Conservation (phyloP, 2,329 filamentous ascomycete genomes). For the Sporothrix phasma region DNA sequence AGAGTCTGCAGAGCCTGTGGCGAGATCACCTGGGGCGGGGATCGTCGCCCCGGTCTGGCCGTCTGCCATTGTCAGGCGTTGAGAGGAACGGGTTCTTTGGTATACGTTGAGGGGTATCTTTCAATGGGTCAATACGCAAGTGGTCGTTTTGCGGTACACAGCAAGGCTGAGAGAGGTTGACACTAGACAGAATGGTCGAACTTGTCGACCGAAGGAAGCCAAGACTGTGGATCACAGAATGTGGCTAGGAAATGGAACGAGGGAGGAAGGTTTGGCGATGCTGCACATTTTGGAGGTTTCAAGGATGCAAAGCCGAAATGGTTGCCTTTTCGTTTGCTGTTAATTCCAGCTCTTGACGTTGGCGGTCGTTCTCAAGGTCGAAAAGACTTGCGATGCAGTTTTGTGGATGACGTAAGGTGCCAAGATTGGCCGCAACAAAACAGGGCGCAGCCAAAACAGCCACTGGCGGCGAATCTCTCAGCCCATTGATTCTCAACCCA, state of each 20-base stretch:
- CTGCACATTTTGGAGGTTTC: background rate
- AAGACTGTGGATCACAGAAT: background rate
- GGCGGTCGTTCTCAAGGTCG: background rate
- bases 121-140: background rate
- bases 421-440: background rate
- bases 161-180: background rate
- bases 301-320: background rate
- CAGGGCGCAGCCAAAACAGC: background rate
- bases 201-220: background rate
- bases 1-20: background rate
- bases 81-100: background rate
- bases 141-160: background rate
- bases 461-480: background rate
- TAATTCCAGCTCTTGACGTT: background rate
- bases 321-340: background rate
- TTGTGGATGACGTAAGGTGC: slow-evolving; percentile 4
- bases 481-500: background rate
- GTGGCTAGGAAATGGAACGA: background rate
- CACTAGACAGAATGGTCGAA: background rate
- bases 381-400: background rate
- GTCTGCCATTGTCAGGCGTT: background rate
- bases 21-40: background rate
- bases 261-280: background rate
- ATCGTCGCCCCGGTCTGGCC: background rate
- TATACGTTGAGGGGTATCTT: background rate